phyloP scores from a whole-genome alignment of 805 yeast genomes.

The Candida awuae region DNA sequence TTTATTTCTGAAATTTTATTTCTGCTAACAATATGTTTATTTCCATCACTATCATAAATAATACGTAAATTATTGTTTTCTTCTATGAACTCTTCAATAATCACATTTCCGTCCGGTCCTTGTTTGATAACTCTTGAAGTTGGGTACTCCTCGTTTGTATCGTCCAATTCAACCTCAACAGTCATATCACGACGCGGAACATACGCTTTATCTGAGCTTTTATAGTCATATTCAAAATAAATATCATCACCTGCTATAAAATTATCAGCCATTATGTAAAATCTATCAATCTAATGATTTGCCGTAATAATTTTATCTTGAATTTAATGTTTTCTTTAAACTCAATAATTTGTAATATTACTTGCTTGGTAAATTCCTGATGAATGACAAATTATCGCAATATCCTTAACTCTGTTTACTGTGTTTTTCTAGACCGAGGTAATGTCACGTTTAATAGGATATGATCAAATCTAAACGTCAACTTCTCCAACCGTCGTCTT shows the following conservation, averaged over 20 bases:
- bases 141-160: constrained; percentile 61
- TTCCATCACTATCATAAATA: constrained; percentile 10
- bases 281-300: neutral
- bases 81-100: constrained; percentile 47
- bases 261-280: constrained; percentile 5
- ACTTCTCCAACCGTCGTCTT: too few relatives aligned
- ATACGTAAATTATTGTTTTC: constrained; percentile 17
- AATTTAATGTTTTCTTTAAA: too few relatives aligned
- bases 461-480: too few relatives aligned
- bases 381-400: too few relatives aligned
- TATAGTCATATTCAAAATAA: constrained; percentile 16
- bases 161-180: constrained; percentile 39
- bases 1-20: neutral
- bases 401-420: too few relatives aligned
- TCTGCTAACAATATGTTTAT: neutral
- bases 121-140: constrained; percentile 62
- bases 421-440: too few relatives aligned
- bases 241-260: constrained; percentile 21
- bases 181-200: constrained; percentile 10
- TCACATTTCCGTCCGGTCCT: constrained; percentile 63
- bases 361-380: too few relatives aligned
- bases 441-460: too few relatives aligned
- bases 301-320: too few relatives aligned
- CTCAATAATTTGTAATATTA: too few relatives aligned
- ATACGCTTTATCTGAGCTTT: neutral